Conservation (phyloP, 352 stramenopile species). For the Globisporangium radiosum region DNA sequence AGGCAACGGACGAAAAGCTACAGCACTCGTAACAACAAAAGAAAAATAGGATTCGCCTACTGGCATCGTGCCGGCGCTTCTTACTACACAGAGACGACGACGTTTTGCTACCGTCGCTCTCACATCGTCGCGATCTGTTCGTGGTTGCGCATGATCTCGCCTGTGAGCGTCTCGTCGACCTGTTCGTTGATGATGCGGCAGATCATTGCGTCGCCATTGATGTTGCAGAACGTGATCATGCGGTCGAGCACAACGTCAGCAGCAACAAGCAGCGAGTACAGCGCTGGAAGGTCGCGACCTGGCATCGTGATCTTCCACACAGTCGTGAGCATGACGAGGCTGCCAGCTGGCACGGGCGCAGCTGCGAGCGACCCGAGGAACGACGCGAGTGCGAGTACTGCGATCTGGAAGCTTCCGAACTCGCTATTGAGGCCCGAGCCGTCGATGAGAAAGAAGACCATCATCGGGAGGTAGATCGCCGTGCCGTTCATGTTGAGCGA, state of each 20-base stretch:
- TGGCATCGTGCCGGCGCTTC: neutral
- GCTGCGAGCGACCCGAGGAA: conserved; percentile 59
- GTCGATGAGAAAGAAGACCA: conserved; percentile 70
- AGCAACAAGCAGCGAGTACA: conserved; percentile 60
- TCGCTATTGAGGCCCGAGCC: conserved; percentile 31
- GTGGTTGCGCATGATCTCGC: conserved; percentile 19
- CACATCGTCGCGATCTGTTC: conserved; percentile 15
- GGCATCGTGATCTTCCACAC: conserved; percentile 72
- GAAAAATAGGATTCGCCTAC: neutral
- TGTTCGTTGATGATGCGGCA: conserved; percentile 68
- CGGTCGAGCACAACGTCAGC: conserved; percentile 71
- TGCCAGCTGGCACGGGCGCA: conserved; percentile 48
- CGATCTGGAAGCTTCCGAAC: conserved; percentile 29
- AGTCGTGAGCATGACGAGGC: conserved; percentile 54
- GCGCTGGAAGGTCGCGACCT: conserved; percentile 31
- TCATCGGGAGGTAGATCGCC: conserved; percentile 66
- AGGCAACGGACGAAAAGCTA: neutral
- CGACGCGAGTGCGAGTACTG: conserved; percentile 44
- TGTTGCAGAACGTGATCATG: conserved; percentile 66
- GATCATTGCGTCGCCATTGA: conserved; percentile 70
- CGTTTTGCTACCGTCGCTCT: neutral
- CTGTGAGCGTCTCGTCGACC: conserved; percentile 9
- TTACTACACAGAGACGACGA: neutral
- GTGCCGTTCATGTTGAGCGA: conserved; percentile 73
- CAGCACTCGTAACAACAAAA: neutral